Percentiles rank a stretch among this genome's conserved stretches.
Conservation (phyloP, 768 basidiomycete genomes). For the Rossbeevera mucosa region DNA sequence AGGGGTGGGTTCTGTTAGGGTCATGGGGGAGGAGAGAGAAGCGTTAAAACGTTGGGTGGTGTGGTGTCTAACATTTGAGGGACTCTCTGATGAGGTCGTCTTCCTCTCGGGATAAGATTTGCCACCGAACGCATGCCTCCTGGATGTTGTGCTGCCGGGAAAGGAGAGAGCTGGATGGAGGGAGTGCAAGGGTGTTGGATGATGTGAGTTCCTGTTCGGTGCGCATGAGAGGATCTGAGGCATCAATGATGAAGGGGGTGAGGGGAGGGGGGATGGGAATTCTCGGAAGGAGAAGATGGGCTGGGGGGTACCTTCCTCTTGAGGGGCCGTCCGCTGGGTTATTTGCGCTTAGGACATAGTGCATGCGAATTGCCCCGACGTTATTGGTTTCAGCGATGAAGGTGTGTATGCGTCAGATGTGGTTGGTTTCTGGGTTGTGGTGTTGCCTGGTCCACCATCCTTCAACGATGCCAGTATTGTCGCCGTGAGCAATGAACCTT, state of each 20-base stretch:
- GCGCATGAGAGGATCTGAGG: background rate
- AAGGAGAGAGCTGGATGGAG: too few relatives aligned
- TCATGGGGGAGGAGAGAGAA: too few relatives aligned
- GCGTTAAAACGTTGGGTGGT: too few relatives aligned
- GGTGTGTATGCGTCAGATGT: background rate
- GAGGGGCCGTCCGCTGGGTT: background rate
- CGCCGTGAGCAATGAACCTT: background rate
- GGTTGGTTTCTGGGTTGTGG: background rate
- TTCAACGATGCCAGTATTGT: background rate
- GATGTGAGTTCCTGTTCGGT: too few relatives aligned
- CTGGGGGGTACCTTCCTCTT: background rate
- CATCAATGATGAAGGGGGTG: background rate
- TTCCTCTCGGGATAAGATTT: too few relatives aligned
- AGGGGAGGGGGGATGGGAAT: background rate
- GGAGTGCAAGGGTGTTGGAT: too few relatives aligned
- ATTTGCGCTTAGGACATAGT: background rate
- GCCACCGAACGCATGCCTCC: too few relatives aligned
- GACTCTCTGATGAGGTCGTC: too few relatives aligned
- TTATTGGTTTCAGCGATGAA: background rate
- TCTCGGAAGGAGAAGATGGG: background rate
- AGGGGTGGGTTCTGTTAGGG: too few relatives aligned
- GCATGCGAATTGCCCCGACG: background rate
- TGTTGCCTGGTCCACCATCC: background rate
- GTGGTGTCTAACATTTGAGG: too few relatives aligned
- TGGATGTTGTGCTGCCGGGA: too few relatives aligned